These are phyloP conservation scores for Lasiodiplodia theobromae DNA, from an alignment of 2,329 filamentous ascomycete genomes.

Conservation along the genomic window DNA sequence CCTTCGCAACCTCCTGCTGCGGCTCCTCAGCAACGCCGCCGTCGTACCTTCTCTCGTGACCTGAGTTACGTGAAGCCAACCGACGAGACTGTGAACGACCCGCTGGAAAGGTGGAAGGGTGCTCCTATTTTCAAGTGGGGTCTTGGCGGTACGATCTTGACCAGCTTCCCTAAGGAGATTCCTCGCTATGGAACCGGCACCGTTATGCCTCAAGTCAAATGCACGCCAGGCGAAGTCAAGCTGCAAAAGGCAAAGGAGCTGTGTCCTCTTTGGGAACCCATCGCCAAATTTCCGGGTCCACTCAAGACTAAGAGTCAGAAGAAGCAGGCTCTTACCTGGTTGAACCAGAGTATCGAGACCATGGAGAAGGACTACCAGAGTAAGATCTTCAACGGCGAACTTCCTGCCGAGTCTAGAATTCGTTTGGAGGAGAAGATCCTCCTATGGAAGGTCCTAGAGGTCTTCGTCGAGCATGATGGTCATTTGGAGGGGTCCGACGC, in stretches of 20 bases:
- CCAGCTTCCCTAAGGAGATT: conserved; percentile 86
- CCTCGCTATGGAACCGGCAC: conserved; percentile 83
- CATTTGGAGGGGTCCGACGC: conserved; percentile 73
- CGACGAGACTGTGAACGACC: conserved; percentile 69
- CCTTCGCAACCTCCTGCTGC: not conserved
- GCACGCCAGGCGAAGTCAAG: conserved; percentile 81
- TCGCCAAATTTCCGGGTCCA: conserved; percentile 87
- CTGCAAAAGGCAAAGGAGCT: conserved; percentile 78
- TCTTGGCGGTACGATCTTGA: conserved; percentile 81
- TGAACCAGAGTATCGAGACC: conserved; percentile 75
- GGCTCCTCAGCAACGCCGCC: conserved; percentile 36
- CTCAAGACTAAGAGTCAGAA: conserved; percentile 91
- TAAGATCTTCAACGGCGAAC: conserved; percentile 57
- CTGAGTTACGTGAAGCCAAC: conserved; percentile 64
- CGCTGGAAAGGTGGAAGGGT: conserved; percentile 89
- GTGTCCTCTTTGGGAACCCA: conserved; percentile 72
- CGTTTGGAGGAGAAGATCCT: conserved; percentile 79
- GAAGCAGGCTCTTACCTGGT: conserved; percentile 87
- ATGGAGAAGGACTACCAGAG: conserved; percentile 65
- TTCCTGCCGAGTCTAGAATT: conserved; percentile 68
- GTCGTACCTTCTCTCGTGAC: conserved; percentile 55
- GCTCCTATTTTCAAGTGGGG: conserved; percentile 87
- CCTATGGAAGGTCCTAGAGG: conserved; percentile 83
- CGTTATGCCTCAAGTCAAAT: conserved; percentile 77
- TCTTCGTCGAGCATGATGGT: conserved; percentile 89